These are phyloP conservation scores for Raddia distichophylla DNA, from an alignment of 176 grass and related monocot species.

Conservation along the genomic window DNA sequence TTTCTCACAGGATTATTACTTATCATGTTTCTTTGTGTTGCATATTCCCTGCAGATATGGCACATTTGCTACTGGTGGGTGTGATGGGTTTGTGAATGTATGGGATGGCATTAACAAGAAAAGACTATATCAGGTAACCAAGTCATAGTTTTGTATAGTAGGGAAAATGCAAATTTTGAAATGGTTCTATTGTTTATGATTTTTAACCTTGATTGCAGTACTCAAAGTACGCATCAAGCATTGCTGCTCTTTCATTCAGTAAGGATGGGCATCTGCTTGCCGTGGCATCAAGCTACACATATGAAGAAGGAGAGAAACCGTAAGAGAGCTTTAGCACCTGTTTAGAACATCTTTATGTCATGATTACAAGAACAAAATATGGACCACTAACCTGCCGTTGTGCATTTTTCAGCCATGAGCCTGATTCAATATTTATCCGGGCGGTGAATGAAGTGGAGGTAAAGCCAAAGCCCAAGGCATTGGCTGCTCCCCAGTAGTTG, in stretches of 20 bases:
- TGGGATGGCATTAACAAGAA: constrained; percentile 99
- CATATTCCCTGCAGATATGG: constrained; percentile 66
- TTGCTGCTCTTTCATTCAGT: constrained; percentile 92
- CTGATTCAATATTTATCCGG: constrained; percentile 85
- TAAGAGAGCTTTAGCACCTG: constrained; percentile 40
- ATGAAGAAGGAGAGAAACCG: constrained; percentile 90
- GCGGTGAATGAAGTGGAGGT: constrained; percentile 93
- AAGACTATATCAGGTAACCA: constrained; percentile 88
- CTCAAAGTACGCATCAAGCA: constrained; percentile 88
- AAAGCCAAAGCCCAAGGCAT: constrained; percentile 91
- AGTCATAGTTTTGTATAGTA: constrained; percentile 10
- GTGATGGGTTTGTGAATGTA: constrained; percentile 99
- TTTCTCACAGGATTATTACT: constrained; percentile 28
- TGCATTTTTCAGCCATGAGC: constrained; percentile 72
- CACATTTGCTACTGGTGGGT: constrained; percentile 96
- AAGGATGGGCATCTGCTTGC: constrained; percentile 90
- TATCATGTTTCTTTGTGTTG: constrained; percentile 4
- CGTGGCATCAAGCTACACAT: constrained; percentile 96
- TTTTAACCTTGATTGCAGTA: constrained; percentile 63
- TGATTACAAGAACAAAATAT: neutral
- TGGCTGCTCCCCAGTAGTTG: constrained; percentile 57
- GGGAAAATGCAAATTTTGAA: neutral
- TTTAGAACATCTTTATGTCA: neutral
- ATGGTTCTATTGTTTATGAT: neutral
- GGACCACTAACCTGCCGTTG: neutral